Base-by-base conservation (phyloP, 2,329 filamentous ascomycete species). In the Aspergillus cejpii region DNA sequence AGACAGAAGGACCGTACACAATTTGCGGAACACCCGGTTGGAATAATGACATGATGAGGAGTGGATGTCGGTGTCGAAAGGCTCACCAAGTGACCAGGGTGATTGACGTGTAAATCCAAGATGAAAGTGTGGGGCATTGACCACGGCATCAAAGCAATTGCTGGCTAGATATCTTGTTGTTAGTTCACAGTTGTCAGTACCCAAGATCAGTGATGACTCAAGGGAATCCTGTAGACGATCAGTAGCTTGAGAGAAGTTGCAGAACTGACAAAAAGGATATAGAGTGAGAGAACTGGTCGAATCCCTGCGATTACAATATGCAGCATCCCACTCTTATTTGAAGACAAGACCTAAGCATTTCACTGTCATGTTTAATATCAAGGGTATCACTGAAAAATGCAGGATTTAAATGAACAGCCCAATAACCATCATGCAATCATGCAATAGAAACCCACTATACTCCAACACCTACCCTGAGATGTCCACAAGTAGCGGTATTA, bases 341-440 rank as follows among this genome's bases (percentile, higher is more conserved):
- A 24, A 5, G 23, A 24, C 15, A 12, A 34, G 11, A 17, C 6
- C 31, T 34, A 5, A 12, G 15, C 15, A 12, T 34, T 34, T 20
- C 15, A 19, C n/a, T 34, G 8, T 34, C 15, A 19, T 34, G 31
- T 19, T 3, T 8, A 41, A 47, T 48, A 47, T 51, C 43, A 49
- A 46, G 56, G 56, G 56, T 58, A 58, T 58, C 56, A 54, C 42
- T 52, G 41, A 54, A 52, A n/a, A 45, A 46, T 48, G 29, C 29
- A 46, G 24, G 41, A 29, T 41, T 34, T 46, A 3, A 43, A 34
- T n/a, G 41, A 44, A 40, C 27, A 23, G 17, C 41, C 31, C 31
- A 34, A 12, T 17, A 17, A 34, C 31, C 14, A 6, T 12, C 31
- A 20, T 19, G 15, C 31, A 17, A 34, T 11, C 11, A 34, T 8